phyloP scores from a whole-genome alignment of 139 green algal species.

The Chlamydomonas sp. region DNA sequence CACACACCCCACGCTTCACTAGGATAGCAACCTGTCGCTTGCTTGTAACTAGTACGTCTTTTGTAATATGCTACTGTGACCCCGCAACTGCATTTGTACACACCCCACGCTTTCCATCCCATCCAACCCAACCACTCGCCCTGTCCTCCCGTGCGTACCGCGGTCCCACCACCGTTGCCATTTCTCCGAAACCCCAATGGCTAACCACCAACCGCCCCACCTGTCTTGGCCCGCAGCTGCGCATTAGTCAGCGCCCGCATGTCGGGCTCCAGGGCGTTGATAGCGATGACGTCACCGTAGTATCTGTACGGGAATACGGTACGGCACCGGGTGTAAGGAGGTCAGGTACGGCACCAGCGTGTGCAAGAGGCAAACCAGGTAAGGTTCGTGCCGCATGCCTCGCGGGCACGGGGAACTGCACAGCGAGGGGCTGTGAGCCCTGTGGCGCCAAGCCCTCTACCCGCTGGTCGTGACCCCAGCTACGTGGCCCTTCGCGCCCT shows the following conservation, averaged over 20 bases:
- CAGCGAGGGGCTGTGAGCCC: background rate
- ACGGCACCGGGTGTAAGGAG: background rate
- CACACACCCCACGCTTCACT: background rate
- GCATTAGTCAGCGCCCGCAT: constrained; percentile 82
- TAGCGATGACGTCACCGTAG: constrained; percentile 67
- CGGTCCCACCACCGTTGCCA: background rate
- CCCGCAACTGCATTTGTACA: too few species aligned
- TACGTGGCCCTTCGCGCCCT: background rate
- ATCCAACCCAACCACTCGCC: background rate
- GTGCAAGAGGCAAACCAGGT: too few species aligned
- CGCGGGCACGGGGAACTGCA: background rate
- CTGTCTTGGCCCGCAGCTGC: constrained; percentile 82
- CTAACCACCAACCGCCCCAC: constrained; percentile 50
- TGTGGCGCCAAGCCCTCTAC: background rate
- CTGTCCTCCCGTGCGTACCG: too few species aligned
- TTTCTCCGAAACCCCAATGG: background rate
- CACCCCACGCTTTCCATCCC: background rate
- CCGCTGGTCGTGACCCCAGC: background rate
- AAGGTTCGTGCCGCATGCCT: background rate
- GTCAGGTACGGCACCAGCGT: background rate
- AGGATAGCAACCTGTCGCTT: too few species aligned
- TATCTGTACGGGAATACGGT: constrained; percentile 34
- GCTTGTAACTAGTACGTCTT: too few species aligned
- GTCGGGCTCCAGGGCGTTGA: constrained; percentile 86
- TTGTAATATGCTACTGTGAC: too few species aligned